Conservation (phyloP, 148 eudicot genomes). For the Pharnaceum exiguum region DNA sequence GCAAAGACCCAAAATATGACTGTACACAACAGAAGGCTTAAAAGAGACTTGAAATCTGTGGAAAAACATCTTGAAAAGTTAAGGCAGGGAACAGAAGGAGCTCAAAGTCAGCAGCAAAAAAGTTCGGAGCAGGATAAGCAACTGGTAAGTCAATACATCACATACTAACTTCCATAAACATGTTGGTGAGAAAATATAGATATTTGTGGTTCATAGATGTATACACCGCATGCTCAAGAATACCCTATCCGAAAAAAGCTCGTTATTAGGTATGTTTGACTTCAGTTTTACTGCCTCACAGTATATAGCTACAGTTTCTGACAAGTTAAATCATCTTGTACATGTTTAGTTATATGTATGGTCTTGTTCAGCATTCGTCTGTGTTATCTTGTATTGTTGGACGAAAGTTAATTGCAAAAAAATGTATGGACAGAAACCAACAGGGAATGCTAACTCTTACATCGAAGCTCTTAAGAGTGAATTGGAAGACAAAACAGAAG, state of each 20-base stretch:
- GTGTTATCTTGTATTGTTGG: neutral
- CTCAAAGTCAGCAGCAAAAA: conserved; percentile 6
- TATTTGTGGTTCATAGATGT: too few relatives aligned
- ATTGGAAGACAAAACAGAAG: conserved; percentile 20
- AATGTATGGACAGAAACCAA: conserved; percentile 3
- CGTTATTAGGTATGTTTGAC: too few relatives aligned
- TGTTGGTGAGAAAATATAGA: too few relatives aligned
- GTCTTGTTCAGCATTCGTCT: too few relatives aligned
- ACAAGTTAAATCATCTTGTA: too few relatives aligned
- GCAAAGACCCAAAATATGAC: neutral
- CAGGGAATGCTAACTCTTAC: neutral
- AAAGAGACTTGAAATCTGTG: conserved; percentile 3
- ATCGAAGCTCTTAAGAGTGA: conserved; percentile 9
- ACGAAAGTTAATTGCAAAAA: neutral
- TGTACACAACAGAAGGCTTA: conserved; percentile 17
- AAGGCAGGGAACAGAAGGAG: conserved; percentile 11
- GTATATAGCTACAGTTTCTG: too few relatives aligned
- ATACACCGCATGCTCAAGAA: too few relatives aligned
- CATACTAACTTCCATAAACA: too few relatives aligned
- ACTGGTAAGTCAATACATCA: conserved; percentile 17
- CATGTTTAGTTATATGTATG: too few relatives aligned
- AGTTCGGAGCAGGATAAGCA: neutral
- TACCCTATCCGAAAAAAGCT: too few relatives aligned
- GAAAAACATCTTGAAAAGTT: conserved; percentile 7
- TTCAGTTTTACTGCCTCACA: too few relatives aligned